Evolutionary conservation across 1,139 yeast species (phyloP), one percentile per base, ranked within the genome.

Genomic region (Yueomyces sp.): DNA sequence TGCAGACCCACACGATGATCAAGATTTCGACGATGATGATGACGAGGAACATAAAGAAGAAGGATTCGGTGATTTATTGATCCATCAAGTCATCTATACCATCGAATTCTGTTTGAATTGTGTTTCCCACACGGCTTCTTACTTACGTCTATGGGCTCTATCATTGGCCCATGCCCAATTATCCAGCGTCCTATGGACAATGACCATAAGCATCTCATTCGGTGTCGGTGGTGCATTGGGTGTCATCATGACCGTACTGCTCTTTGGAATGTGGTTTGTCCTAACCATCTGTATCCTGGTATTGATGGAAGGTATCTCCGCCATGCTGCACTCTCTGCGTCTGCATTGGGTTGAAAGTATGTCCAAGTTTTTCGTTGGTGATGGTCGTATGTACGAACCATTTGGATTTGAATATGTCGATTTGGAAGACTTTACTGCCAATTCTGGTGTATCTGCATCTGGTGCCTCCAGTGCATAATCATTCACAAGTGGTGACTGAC

Each of bases 311-410:
- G 99, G 99, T 42, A 93, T 98, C 0, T 84, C 95, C 37, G 98
- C 98, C 30, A 93, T 93, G 98, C 73, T 93, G 56, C 99, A 93
- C 65, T 84, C 96, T 28, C 73, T 93, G 56, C 83, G 98, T 65
- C 69, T 91, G 59, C 98, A 91, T 63, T 91, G 99, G 99, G 98
- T 93, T 44, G 99, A 93, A 66, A 89, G 96, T 32, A 93, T 93
- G 97, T 87, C 96, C 41, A 93, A 93, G 67, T 93, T 85, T 63
- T 93, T 91, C 57, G 86, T 83, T 56, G 98, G 98, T 53, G 97
- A 91, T 59, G 98, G 98, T 42, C 73, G 79, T 48, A 78, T 86
- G 1, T 91, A 85, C 61, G 79, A 76, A 48, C 98, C 98, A 32
- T 89, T 86, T 59, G 66, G 76, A 7, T 84, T 87, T 48, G 54